Evolutionary conservation across 306 rosid species (phyloP).

Genomic region (Glycine latifolia): DNA sequence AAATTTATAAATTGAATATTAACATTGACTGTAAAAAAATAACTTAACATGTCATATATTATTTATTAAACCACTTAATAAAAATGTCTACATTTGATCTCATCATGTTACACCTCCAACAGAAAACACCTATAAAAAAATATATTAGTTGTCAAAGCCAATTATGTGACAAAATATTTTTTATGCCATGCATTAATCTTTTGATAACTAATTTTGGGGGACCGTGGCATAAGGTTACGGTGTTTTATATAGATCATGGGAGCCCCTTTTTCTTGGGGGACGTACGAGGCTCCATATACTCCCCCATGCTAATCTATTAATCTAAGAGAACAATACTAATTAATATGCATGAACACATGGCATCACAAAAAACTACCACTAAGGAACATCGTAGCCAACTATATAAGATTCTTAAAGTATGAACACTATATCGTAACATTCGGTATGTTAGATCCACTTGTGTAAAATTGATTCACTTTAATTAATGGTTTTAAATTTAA

Average conservation of each 20-base stretch:
- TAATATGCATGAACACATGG: constrained; percentile 1
- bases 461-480: too few relatives aligned
- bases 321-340: not conserved
- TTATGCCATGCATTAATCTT: not conserved
- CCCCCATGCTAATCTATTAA: not conserved
- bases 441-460: too few relatives aligned
- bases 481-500: too few relatives aligned
- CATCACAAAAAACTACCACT: not conserved
- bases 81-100: not conserved
- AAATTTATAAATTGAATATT: too few relatives aligned
- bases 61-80: not conserved
- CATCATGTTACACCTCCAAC: not conserved
- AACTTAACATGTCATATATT: too few relatives aligned
- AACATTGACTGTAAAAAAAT: too few relatives aligned
- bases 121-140: too few relatives aligned
- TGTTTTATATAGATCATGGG: not conserved
- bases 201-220: not conserved
- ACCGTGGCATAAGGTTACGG: not conserved
- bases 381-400: too few relatives aligned
- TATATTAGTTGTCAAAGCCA: not conserved
- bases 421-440: too few relatives aligned
- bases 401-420: too few relatives aligned
- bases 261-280: not conserved
- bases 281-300: not conserved
- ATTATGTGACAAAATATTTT: not conserved